Conservation (phyloP, 495 filamentous ascomycete species). For the Penicillium canescens region DNA sequence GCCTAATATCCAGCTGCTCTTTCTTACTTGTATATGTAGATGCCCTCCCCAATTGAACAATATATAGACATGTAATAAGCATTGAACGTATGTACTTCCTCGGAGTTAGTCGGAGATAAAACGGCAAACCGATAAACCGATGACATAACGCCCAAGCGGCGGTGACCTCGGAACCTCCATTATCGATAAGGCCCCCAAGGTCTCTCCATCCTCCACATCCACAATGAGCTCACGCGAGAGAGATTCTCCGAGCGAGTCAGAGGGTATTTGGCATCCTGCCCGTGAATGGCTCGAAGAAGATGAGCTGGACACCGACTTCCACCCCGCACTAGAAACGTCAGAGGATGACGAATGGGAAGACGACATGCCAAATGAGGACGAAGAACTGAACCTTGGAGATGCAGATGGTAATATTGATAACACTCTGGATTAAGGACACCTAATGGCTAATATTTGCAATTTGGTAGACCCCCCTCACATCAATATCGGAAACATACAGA, state of each 20-base stretch:
- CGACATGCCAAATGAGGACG: constrained; percentile 44
- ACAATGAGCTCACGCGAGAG: constrained; percentile 16
- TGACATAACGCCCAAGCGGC: constrained; percentile 17
- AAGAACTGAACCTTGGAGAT: constrained; percentile 46
- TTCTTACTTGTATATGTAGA: too few relatives aligned
- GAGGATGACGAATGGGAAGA: constrained; percentile 20
- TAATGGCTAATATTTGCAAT: not conserved
- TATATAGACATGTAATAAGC: too few relatives aligned
- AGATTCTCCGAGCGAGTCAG: constrained; percentile 3
- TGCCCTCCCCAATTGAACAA: too few relatives aligned
- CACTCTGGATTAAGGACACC: constrained; percentile 19
- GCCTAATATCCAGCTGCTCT: too few relatives aligned
- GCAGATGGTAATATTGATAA: constrained; percentile 39
- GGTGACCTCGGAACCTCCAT: constrained; percentile 11
- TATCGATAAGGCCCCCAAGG: constrained; percentile 29
- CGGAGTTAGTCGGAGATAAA: constrained; percentile 6
- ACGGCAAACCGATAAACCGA: not conserved
- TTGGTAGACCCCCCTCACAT: constrained; percentile 28
- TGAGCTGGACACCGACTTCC: constrained; percentile 20
- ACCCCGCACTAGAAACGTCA: constrained; percentile 16
- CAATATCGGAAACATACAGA: constrained; percentile 46
- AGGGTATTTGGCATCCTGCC: constrained; percentile 35
- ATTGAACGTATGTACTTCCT: not conserved
- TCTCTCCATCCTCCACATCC: constrained; percentile 16
- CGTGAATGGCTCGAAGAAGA: constrained; percentile 47